Evolutionary conservation across 192 early-diverging fungal species (phyloP), one percentile per base, ranked within the genome.

Genomic region (Thamnidium elegans): DNA sequence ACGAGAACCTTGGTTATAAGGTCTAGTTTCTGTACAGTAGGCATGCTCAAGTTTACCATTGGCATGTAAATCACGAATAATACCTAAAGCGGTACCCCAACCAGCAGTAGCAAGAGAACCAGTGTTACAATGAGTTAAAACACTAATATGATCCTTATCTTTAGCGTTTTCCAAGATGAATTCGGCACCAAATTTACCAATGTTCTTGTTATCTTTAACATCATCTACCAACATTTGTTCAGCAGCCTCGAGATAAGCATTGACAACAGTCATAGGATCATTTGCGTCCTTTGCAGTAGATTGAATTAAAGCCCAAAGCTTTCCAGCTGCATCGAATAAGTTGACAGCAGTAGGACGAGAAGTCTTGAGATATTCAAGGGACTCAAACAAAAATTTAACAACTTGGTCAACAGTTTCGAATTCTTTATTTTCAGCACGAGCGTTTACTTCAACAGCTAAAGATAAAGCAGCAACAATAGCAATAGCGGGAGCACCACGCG

Each of bases 61-160:
- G 1, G 59, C 54, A 53, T 93, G 78, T 43, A 99, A 69, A 15
- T 87, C 79, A 11, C 95, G 85, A 51, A 97, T 89, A 53, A 99
- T 95, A 23, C 97, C 97, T 45, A 99, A 79, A 6, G 95, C 97
- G 7, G 95, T 99, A 15, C 95, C 95, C 69, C 92, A 87, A 13
- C 89, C 89, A 13, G 87, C 90, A 8, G 90, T 92, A 0, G 90
- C 89, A 63, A 92, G 72, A 0, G 90, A 87, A 15, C 96, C 97
- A 30, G 96, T 97, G 73, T 99, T 99, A 80, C 96, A 98, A 79
- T 99, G 97, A 1, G 96, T 99, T 53, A 99, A 73, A 1, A 99
- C 87, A 31, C 81, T 77, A 10, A 83, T 68, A 39, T 73, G 69
- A 2, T 80, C 50, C 10, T 65, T 62, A 19, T 74, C 60, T 54